A percentile compares a stretch with the other conserved stretches of the same genome.
These are phyloP conservation scores for Lactarius pseudohatsudake DNA, from an alignment of 768 basidiomycete genomes.

Conservation along the genomic window DNA sequence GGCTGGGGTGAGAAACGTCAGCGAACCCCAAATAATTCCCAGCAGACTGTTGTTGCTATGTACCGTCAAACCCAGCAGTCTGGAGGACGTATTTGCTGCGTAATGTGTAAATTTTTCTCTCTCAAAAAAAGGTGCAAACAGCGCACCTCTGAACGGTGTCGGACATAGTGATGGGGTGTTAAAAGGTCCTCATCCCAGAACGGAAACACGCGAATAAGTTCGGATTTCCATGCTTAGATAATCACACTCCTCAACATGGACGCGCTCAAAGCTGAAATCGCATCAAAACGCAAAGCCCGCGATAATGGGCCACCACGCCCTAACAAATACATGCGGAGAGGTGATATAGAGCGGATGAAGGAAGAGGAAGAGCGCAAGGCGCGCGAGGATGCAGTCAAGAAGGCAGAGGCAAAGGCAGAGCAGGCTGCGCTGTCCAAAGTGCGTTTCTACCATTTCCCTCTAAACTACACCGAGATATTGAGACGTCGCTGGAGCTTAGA, in stretches of 20 bases:
- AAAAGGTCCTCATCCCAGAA: constrained; percentile 35
- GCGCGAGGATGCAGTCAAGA: constrained; percentile 25
- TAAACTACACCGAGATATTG: constrained; percentile 8
- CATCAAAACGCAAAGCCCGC: constrained; percentile 79
- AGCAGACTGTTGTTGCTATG: constrained; percentile 30
- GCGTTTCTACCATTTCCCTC: constrained; percentile 31
- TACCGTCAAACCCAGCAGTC: constrained; percentile 94
- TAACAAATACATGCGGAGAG: constrained; percentile 86
- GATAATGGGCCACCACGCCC: constrained; percentile 54
- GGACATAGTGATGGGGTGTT: constrained; percentile 52
- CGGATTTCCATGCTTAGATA: constrained; percentile 21
- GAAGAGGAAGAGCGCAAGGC: constrained; percentile 29
- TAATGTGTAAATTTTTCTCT: constrained; percentile 26
- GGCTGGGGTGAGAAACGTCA: constrained; percentile 44
- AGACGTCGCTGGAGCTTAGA: constrained; percentile 30
- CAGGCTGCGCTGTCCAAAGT: constrained; percentile 32
- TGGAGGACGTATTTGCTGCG: constrained; percentile 83
- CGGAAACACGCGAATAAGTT: constrained; percentile 19
- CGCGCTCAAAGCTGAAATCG: constrained; percentile 86
- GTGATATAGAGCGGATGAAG: constrained; percentile 60
- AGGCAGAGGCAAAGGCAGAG: constrained; percentile 23
- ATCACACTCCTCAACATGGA: constrained; percentile 57
- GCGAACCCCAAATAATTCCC: constrained; percentile 11
- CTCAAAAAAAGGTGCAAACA: constrained; percentile 9
- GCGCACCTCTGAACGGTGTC: constrained; percentile 54